Percentiles rank a stretch among this genome's conserved stretches.
Conservation (phyloP, 139 green algal genomes). For the Chlamydomonas incerta region DNA sequence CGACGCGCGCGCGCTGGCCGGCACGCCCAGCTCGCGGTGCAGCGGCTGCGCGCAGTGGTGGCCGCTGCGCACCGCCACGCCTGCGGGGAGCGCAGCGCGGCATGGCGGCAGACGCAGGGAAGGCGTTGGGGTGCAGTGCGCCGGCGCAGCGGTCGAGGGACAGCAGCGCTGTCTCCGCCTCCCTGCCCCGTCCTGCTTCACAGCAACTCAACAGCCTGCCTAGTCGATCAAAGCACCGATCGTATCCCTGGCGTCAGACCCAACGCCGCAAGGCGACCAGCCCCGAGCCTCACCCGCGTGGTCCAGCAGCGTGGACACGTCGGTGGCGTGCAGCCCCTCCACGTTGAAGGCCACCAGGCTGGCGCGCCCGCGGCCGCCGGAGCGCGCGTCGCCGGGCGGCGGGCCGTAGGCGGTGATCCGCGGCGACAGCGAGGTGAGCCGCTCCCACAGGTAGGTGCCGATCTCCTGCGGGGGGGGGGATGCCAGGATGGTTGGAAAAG, state of each 20-base stretch:
- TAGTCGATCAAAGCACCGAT: too few species aligned
- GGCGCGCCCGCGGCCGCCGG: constrained; percentile 55
- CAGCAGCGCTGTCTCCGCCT: too few species aligned
- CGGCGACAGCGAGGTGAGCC: constrained; percentile 1
- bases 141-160: too few species aligned
- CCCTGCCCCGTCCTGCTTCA: too few species aligned
- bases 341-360: constrained; percentile 96
- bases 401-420: constrained; percentile 86
- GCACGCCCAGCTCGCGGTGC: constrained; percentile 89
- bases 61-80: constrained; percentile 91
- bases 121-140: too few species aligned
- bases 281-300: constrained; percentile 65
- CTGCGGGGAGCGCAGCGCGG: too few species aligned
- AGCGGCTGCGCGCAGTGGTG: constrained; percentile 99
- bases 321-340: constrained; percentile 94
- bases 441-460: constrained; percentile 26
- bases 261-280: too few species aligned
- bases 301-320: constrained; percentile 95
- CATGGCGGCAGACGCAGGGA: too few species aligned
- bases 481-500: too few species aligned
- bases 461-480: constrained; percentile 2
- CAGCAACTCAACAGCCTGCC: too few species aligned
- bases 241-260: too few species aligned
- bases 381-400: constrained; percentile 39
- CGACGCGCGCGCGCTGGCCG: constrained; percentile 84